Evolutionary conservation across 2,329 filamentous ascomycete species (phyloP).

Genomic region (Aciculosporium take): DNA sequence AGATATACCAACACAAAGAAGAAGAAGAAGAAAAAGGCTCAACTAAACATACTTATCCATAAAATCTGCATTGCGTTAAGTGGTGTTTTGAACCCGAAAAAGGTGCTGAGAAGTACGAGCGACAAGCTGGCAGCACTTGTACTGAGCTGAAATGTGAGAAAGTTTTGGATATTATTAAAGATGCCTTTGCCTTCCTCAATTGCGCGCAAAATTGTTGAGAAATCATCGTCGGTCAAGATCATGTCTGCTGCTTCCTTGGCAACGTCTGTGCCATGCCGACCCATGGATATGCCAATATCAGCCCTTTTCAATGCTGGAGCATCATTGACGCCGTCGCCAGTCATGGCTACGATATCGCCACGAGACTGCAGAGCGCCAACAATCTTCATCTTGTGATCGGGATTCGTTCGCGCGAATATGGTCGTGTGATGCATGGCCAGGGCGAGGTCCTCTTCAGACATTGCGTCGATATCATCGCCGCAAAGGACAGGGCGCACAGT

Average conservation of each 20-base stretch:
- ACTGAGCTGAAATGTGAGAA: conserved; percentile 94
- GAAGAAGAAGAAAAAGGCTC: too few species aligned
- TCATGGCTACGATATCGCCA: conserved; percentile 97
- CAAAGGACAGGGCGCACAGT: conserved; percentile 59
- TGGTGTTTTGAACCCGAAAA: conserved; percentile 85
- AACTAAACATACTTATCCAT: conserved; percentile 71
- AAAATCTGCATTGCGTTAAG: conserved; percentile 99
- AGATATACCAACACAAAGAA: neutral
- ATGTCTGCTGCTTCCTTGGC: conserved; percentile 94
- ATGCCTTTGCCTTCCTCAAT: conserved; percentile 99
- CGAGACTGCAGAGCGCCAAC: conserved; percentile 79
- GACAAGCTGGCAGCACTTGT: conserved; percentile 89
- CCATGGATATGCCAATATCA: conserved; percentile 97
- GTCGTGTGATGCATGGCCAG: conserved; percentile 77
- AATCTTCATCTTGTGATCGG: conserved; percentile 97
- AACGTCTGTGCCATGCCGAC: conserved; percentile 84
- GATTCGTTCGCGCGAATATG: conserved; percentile 90
- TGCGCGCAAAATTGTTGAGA: conserved; percentile 79
- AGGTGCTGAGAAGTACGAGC: conserved; percentile 82
- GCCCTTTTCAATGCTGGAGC: conserved; percentile 92
- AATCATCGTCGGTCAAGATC: conserved; percentile 82
- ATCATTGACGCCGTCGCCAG: conserved; percentile 94
- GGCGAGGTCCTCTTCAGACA: conserved; percentile 74
- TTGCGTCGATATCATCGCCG: conserved; percentile 83
- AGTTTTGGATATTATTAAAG: conserved; percentile 99